Evolutionary conservation across 2,329 filamentous ascomycete genomes (phyloP).

Genomic region (Colletotrichum noveboracense): DNA sequence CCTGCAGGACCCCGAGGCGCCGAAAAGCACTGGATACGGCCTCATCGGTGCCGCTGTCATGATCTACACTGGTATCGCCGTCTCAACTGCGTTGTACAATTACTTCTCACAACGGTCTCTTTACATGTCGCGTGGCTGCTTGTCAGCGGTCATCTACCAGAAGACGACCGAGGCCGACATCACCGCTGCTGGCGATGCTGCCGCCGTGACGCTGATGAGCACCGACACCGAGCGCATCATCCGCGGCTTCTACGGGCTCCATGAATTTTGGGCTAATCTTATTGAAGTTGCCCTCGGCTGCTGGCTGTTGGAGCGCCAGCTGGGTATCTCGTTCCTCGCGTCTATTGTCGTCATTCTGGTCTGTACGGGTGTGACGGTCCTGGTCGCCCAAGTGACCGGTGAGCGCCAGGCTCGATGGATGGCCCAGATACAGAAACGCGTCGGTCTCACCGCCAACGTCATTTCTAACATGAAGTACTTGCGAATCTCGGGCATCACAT

Average conservation of each 20-base stretch:
- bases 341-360: constrained; percentile 33
- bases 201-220: constrained; percentile 43
- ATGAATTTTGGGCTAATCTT: constrained; percentile 39
- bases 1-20: constrained; percentile 28
- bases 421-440: constrained; percentile 31
- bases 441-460: constrained; percentile 25
- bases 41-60: constrained; percentile 36
- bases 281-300: constrained; percentile 36
- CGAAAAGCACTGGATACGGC: constrained; percentile 32
- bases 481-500: constrained; percentile 34
- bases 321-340: constrained; percentile 35
- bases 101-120: constrained; percentile 33
- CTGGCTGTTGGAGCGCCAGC: constrained; percentile 35
- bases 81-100: constrained; percentile 36
- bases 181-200: constrained; percentile 30
- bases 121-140: constrained; percentile 32
- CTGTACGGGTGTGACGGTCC: constrained; percentile 23
- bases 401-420: constrained; percentile 33
- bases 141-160: constrained; percentile 34
- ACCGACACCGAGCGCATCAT: constrained; percentile 40
- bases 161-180: constrained; percentile 33
- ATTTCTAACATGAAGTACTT: constrained; percentile 32
- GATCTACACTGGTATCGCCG: constrained; percentile 37
- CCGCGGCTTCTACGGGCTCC: constrained; percentile 30
- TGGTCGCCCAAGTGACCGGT: constrained; percentile 23